Evolutionary conservation across 2,329 filamentous ascomycete species (phyloP).

Genomic region (Coniochaeta sp.): DNA sequence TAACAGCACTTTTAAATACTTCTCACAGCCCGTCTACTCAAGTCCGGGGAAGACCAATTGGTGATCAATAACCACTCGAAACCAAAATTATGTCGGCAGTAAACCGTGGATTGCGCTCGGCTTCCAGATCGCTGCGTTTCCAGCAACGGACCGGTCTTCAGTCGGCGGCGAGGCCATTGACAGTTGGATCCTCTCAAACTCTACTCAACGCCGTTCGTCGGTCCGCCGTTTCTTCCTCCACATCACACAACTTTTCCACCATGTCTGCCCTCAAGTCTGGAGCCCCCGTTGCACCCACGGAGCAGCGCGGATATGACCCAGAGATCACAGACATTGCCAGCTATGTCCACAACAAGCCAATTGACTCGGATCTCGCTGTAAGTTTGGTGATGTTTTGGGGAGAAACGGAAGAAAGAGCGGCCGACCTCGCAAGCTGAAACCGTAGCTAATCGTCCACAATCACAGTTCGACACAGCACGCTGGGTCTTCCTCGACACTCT

Average conservation of each 20-base stretch:
- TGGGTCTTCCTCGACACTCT: constrained; percentile 96
- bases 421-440: constrained; percentile 1
- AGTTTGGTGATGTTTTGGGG: constrained; percentile 29
- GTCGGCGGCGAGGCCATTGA: constrained; percentile 26
- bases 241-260: constrained; percentile 32
- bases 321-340: constrained; percentile 93
- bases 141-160: constrained; percentile 29
- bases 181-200: constrained; percentile 22
- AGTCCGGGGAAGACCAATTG: constrained; percentile 11
- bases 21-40: neutral
- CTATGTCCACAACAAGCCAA: constrained; percentile 88
- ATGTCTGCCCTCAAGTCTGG: constrained; percentile 37
- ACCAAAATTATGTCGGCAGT: constrained; percentile 41
- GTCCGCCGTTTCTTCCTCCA: constrained; percentile 25
- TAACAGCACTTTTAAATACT: neutral
- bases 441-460: constrained; percentile 11
- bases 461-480: constrained; percentile 86
- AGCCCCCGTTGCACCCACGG: constrained; percentile 38
- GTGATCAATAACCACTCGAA: constrained; percentile 8
- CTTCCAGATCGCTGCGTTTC: constrained; percentile 45
- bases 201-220: constrained; percentile 21
- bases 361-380: constrained; percentile 89
- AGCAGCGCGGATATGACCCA: constrained; percentile 66
- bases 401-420: neutral
- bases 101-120: constrained; percentile 46